A percentile compares a stretch with the other conserved stretches of the same genome.
These are phyloP conservation scores for Xylariaceae sp. DNA, from an alignment of 2,329 filamentous ascomycete genomes.

Conservation along the genomic window DNA sequence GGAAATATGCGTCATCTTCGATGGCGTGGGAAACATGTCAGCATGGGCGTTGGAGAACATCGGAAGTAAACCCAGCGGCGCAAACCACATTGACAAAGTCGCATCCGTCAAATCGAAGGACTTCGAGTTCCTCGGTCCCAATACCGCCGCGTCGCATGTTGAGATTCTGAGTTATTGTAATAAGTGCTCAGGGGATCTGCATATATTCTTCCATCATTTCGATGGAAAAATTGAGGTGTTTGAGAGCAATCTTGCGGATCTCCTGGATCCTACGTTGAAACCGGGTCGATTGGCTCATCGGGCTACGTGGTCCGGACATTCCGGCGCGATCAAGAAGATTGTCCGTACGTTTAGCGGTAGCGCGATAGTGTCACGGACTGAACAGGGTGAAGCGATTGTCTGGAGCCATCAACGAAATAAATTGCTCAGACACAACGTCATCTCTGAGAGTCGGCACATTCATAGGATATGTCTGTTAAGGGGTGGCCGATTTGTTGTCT, in stretches of 20 bases:
- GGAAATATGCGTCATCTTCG: slow-evolving; percentile 81
- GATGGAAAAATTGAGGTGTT: slow-evolving; percentile 81
- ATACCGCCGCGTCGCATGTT: slow-evolving; percentile 42
- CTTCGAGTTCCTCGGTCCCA: slow-evolving; percentile 42
- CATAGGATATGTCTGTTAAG: slow-evolving; percentile 74
- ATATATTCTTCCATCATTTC: slow-evolving; percentile 76
- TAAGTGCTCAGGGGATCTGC: slow-evolving; percentile 57
- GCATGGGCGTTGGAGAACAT: slow-evolving; percentile 91
- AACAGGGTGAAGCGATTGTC: slow-evolving; percentile 71
- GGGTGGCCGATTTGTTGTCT: slow-evolving; percentile 74
- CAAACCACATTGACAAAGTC: slow-evolving; percentile 75
- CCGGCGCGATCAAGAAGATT: slow-evolving; percentile 73
- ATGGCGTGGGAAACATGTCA: slow-evolving; percentile 80
- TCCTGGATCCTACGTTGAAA: slow-evolving; percentile 68
- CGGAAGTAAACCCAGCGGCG: slow-evolving; percentile 60
- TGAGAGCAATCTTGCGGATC: slow-evolving; percentile 67
- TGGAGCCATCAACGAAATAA: slow-evolving; percentile 66
- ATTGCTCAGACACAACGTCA: slow-evolving; percentile 61
- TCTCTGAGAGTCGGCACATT: slow-evolving; percentile 65
- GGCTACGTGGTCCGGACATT: slow-evolving; percentile 79
- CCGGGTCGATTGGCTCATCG: slow-evolving; percentile 56
- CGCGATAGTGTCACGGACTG: slow-evolving; percentile 75
- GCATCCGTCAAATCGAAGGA: slow-evolving; percentile 63
- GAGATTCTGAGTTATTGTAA: slow-evolving; percentile 72
- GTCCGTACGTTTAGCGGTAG: slow-evolving; percentile 77